Percentiles rank a stretch among this genome's conserved stretches.
Conservation (phyloP, 169 alveolate species). For the Cryptosporidium ryanae region DNA sequence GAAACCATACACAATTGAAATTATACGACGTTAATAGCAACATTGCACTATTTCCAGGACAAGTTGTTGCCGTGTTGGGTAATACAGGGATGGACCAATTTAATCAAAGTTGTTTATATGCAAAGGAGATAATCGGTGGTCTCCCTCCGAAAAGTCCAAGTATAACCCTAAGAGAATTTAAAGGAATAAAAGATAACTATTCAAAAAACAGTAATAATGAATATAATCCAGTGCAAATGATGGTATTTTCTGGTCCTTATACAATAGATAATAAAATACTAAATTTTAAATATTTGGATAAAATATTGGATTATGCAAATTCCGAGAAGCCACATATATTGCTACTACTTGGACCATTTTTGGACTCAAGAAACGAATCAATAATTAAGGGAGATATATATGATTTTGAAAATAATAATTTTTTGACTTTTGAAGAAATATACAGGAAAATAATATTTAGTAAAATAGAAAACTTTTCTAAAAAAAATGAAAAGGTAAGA, state of each 20-base stretch:
- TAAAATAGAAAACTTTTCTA: slow-evolving; percentile 21
- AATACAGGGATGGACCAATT: slow-evolving; percentile 57
- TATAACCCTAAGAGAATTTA: slow-evolving; percentile 5
- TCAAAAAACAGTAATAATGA: slow-evolving; percentile 7
- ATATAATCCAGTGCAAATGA: slow-evolving; percentile 59
- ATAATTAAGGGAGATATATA: slow-evolving; percentile 49
- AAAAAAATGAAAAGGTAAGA: slow-evolving; percentile 53
- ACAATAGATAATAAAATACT: slow-evolving; percentile 10
- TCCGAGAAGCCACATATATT: slow-evolving; percentile 59
- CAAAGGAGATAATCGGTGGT: slow-evolving; percentile 70
- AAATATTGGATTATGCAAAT: slow-evolving; percentile 26
- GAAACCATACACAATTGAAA: slow-evolving; percentile 29
- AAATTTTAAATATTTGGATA: slow-evolving; percentile 17
- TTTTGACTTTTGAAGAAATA: slow-evolving; percentile 48
- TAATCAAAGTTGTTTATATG: slow-evolving; percentile 46
- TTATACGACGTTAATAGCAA: slow-evolving; percentile 4
- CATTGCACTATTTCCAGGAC: slow-evolving; percentile 59
- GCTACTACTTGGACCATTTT: slow-evolving; percentile 48
- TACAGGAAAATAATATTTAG: not conserved
- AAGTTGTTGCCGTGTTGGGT: slow-evolving; percentile 55
- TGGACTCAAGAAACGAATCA: slow-evolving; percentile 59
- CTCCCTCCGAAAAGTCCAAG: slow-evolving; percentile 37
- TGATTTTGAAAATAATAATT: slow-evolving; percentile 28
- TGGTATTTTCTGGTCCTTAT: slow-evolving; percentile 62
- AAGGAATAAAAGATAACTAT: not conserved